phyloP scores from a whole-genome alignment of 148 eudicot species.

The Selenicereus undatus region DNA sequence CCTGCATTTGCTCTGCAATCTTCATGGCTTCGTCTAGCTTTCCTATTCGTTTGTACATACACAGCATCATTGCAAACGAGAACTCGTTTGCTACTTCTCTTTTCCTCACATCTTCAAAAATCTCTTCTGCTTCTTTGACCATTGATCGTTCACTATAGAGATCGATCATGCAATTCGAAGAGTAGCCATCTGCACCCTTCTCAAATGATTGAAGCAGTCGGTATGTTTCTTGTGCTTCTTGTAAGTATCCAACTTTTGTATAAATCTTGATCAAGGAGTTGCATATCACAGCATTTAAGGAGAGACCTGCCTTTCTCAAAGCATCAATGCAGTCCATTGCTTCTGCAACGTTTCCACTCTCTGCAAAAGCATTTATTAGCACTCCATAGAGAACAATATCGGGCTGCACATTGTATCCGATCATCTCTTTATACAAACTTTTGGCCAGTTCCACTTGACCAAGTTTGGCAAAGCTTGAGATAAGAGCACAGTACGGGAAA shows the following conservation, averaged over 20 bases:
- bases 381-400: conserved; percentile 79
- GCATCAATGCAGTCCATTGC: conserved; percentile 45
- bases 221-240: conserved; percentile 71
- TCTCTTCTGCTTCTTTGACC: conserved; percentile 65
- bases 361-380: conserved; percentile 74
- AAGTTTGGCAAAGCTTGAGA: conserved; percentile 65
- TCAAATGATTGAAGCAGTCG: conserved; percentile 47
- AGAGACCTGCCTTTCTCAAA: conserved; percentile 47
- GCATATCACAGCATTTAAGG: conserved; percentile 58
- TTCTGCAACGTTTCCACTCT: conserved; percentile 58
- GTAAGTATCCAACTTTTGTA: conserved; percentile 70
- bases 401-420: conserved; percentile 49
- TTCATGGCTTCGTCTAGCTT: conserved; percentile 56
- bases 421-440: conserved; percentile 60
- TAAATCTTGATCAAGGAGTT: conserved; percentile 79
- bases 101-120: conserved; percentile 45
- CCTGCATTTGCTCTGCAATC: conserved; percentile 66
- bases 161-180: conserved; percentile 87
- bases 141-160: conserved; percentile 65
- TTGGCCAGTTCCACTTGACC: conserved; percentile 62
- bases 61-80: conserved; percentile 85
- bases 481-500: conserved; percentile 71
- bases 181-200: conserved; percentile 48
- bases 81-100: conserved; percentile 81
- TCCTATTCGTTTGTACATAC: conserved; percentile 80